phyloP scores from a whole-genome alignment of 1,284 basidiomycete genomes.

The Lentinula novae-zelandiae region DNA sequence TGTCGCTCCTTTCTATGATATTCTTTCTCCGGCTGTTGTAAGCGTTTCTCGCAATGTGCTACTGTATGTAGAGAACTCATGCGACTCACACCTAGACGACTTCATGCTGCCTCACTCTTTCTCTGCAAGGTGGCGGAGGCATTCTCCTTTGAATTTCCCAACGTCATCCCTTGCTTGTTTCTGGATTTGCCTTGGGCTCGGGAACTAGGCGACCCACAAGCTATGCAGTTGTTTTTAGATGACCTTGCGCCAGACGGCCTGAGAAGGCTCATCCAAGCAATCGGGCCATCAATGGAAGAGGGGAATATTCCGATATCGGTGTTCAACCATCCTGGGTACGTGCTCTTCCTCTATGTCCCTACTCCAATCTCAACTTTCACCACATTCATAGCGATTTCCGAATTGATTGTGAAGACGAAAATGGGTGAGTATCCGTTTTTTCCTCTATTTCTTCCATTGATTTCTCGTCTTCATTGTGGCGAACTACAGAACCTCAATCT shows the following conservation, averaged over 20 bases:
- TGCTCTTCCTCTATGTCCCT: not conserved
- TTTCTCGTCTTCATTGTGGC: not conserved
- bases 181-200: not conserved
- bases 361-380: not conserved
- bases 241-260: not conserved
- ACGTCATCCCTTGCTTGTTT: not conserved
- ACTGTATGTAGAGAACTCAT: too few species aligned
- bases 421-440: not conserved
- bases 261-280: not conserved
- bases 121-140: not conserved
- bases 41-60: not conserved
- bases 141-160: not conserved
- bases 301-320: not conserved
- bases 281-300: not conserved
- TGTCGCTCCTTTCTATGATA: not conserved
- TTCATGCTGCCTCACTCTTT: not conserved
- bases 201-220: not conserved
- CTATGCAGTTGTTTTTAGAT: not conserved
- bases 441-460: not conserved
- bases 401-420: not conserved
- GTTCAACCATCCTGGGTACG: not conserved
- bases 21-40: not conserved
- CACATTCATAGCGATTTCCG: not conserved
- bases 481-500: not conserved
- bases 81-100: not conserved